phyloP scores from a whole-genome alignment of 83 land plant genomes.

The Picea abies region DNA sequence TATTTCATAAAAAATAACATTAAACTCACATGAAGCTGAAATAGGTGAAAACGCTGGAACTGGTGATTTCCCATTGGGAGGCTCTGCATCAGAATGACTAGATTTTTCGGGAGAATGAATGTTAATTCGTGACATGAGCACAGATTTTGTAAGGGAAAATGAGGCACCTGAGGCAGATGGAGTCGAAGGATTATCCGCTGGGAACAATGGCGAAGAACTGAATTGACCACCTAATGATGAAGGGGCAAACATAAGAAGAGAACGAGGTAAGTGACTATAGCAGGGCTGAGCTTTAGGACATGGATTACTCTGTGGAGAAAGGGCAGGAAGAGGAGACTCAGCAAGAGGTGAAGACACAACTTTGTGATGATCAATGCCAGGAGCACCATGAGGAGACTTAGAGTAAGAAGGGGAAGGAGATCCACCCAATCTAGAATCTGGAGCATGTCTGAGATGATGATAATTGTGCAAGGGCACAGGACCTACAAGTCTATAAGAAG shows the following conservation, averaged over 20 bases:
- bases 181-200: background rate
- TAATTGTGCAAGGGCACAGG: constrained; percentile 12
- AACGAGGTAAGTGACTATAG: constrained; percentile 2
- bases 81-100: constrained; percentile 16
- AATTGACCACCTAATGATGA: constrained; percentile 7
- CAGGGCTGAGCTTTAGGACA: no score
- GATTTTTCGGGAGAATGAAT: constrained; percentile 37
- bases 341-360: background rate
- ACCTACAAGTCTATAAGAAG: constrained; percentile 9
- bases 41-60: constrained; percentile 10
- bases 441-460: constrained; percentile 19
- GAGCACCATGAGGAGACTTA: no score
- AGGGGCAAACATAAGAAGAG: constrained; percentile 31
- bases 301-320: constrained; percentile 14
- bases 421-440: constrained; percentile 7
- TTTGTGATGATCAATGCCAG: background rate
- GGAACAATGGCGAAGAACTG: background rate
- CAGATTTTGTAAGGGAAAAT: constrained; percentile 22
- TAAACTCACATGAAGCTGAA: constrained; percentile 31
- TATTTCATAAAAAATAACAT: background rate
- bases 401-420: constrained; percentile 4
- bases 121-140: constrained; percentile 37
- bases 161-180: constrained; percentile 12
- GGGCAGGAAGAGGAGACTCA: constrained; percentile 19
- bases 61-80: constrained; percentile 11